Conservation (phyloP, 169 alveolate genomes). For the Amoebophrya sp. region DNA sequence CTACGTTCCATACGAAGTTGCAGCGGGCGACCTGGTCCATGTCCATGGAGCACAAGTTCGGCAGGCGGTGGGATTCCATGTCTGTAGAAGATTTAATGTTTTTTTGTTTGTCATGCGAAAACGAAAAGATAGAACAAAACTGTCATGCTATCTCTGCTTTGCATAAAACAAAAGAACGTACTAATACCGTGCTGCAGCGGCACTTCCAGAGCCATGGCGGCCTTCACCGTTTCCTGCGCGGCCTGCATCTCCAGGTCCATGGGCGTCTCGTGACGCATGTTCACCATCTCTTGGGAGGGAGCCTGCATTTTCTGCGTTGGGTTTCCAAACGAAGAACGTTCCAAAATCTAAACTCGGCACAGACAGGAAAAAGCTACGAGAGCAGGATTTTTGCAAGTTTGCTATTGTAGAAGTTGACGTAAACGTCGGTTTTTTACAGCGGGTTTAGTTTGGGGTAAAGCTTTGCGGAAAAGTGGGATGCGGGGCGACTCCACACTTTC, state of each 20-base stretch:
- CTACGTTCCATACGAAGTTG: too few species aligned
- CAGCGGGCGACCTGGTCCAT: background rate
- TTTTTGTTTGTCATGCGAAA: too few species aligned
- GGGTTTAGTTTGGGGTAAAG: too few species aligned
- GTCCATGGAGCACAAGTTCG: background rate
- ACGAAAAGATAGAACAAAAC: background rate
- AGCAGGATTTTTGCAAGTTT: too few species aligned
- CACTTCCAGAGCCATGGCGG: background rate
- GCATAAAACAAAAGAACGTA: background rate
- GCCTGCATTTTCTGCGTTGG: background rate
- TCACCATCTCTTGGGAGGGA: background rate
- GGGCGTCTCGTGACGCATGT: background rate
- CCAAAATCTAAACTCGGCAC: too few species aligned
- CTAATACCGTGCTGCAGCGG: background rate
- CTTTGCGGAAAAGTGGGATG: too few species aligned
- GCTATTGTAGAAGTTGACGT: too few species aligned
- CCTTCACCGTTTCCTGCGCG: background rate
- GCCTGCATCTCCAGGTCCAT: background rate
- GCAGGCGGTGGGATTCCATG: background rate
- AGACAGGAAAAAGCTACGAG: too few species aligned
- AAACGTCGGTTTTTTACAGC: too few species aligned
- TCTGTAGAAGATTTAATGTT: too few species aligned
- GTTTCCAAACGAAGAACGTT: too few species aligned
- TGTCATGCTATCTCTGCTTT: background rate
- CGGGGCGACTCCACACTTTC: too few species aligned